Conservation (phyloP, 2,329 filamentous ascomycete genomes). For the Trichoderma citrinoviride region DNA sequence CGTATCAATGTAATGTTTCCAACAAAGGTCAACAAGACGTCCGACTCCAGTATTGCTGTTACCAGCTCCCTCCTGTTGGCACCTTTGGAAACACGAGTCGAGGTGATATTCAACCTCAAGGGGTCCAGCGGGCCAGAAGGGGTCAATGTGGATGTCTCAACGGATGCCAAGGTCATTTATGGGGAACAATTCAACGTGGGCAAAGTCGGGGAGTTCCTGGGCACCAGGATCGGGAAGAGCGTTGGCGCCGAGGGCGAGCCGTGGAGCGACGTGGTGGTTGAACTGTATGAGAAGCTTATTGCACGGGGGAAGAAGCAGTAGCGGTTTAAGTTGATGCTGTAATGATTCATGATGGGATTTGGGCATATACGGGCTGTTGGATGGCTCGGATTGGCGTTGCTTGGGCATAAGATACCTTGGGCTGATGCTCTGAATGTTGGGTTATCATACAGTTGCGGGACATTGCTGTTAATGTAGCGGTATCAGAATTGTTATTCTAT, state of each 20-base stretch:
- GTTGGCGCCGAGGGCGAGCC: constrained; percentile 36
- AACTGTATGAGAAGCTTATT: constrained; percentile 55
- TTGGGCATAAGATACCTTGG: constrained; percentile 21
- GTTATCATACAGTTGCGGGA: no score
- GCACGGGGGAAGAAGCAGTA: constrained; percentile 52
- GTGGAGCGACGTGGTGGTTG: constrained; percentile 57
- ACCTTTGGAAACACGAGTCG: constrained; percentile 66
- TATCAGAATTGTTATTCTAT: not conserved
- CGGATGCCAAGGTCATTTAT: constrained; percentile 65
- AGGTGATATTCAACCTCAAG: constrained; percentile 57
- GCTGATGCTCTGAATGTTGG: constrained; percentile 8
- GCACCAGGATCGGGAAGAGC: constrained; percentile 49
- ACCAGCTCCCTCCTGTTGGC: constrained; percentile 60
- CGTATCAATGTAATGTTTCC: constrained; percentile 63
- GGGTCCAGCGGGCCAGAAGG: constrained; percentile 46
- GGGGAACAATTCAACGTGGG: constrained; percentile 73
- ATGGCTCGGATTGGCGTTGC: constrained; percentile 21
- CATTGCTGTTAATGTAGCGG: not conserved
- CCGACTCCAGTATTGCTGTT: constrained; percentile 64
- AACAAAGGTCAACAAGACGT: constrained; percentile 60
- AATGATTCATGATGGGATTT: constrained; percentile 33
- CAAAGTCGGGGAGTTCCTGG: constrained; percentile 72
- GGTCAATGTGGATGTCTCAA: constrained; percentile 53
- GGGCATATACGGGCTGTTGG: constrained; percentile 20
- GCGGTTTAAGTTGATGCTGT: constrained; percentile 19